Evolutionary conservation across 1,284 basidiomycete species (phyloP).

Genomic region (Stereum hirsutum): DNA sequence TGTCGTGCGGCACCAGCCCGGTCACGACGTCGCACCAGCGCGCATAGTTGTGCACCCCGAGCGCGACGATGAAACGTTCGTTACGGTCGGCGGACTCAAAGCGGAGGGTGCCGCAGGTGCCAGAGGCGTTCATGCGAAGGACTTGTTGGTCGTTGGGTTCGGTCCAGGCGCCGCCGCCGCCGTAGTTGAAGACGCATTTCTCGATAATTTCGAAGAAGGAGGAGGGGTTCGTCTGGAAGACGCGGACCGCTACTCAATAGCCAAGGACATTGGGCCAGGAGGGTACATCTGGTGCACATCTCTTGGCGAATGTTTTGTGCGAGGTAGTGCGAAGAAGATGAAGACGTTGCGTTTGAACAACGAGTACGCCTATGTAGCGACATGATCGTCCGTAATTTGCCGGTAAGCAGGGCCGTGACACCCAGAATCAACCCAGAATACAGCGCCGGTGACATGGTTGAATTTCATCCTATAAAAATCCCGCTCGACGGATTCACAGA

Average conservation of each 20-base stretch:
- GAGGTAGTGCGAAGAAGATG: no score
- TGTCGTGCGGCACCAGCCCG: slow-evolving; percentile 16
- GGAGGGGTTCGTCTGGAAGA: slow-evolving; percentile 23
- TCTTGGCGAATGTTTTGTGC: no score
- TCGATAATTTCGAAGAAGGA: slow-evolving; percentile 24
- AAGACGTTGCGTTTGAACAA: no score
- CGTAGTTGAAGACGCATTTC: slow-evolving; percentile 18
- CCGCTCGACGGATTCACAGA: no score
- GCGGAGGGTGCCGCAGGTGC: slow-evolving; percentile 28
- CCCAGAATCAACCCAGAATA: no score
- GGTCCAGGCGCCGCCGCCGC: slow-evolving; percentile 30
- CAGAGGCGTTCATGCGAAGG: slow-evolving; percentile 25
- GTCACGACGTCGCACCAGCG: slow-evolving; percentile 29
- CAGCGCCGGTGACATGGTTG: no score
- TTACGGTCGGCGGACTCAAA: slow-evolving; percentile 19
- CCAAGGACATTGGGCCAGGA: no score
- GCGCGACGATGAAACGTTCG: slow-evolving; percentile 22
- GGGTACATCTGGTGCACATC: no score
- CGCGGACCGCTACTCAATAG: slow-evolving; percentile 20
- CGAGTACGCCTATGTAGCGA: no score
- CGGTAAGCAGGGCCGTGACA: no score
- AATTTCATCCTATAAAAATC: no score
- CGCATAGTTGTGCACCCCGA: slow-evolving; percentile 31
- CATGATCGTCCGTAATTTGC: no score
- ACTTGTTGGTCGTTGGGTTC: slow-evolving; percentile 17